Percentiles rank a stretch among this genome's conserved stretches.
Conservation (phyloP, 2,329 filamentous ascomycete species). For the Colletotrichum sidae region DNA sequence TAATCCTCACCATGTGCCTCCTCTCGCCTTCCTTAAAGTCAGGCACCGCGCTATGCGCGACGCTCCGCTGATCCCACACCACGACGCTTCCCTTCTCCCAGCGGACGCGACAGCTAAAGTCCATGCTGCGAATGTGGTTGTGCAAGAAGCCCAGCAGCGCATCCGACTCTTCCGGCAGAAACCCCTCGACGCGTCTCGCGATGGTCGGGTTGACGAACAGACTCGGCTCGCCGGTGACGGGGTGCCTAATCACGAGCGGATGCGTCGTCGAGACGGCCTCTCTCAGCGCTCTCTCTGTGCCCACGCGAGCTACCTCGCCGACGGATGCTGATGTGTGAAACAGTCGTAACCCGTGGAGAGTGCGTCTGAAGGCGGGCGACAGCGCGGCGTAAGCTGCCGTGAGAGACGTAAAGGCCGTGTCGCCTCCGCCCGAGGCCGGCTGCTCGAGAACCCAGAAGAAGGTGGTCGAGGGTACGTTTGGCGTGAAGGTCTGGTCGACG, state of each 20-base stretch:
- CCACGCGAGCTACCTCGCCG: constrained; percentile 45
- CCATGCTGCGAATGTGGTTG: constrained; percentile 45
- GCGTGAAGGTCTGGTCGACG: constrained; percentile 48
- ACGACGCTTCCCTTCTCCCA: constrained; percentile 47
- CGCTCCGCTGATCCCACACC: constrained; percentile 45
- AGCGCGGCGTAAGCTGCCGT: constrained; percentile 45
- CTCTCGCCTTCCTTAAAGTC: constrained; percentile 46
- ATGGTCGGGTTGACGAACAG: constrained; percentile 47
- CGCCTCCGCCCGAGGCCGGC: constrained; percentile 41
- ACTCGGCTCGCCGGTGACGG: constrained; percentile 42
- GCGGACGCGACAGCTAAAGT: constrained; percentile 44
- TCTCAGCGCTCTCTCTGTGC: constrained; percentile 42
- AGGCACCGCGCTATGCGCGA: constrained; percentile 44
- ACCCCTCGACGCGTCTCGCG: constrained; percentile 43
- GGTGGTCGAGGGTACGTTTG: constrained; percentile 46
- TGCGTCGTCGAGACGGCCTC: constrained; percentile 46
- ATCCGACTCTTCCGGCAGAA: constrained; percentile 46
- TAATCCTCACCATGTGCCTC: constrained; percentile 46
- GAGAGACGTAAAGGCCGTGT: constrained; percentile 46
- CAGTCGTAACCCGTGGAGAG: constrained; percentile 22
- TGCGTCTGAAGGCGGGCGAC: constrained; percentile 42
- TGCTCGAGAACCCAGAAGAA: constrained; percentile 49
- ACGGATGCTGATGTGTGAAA: constrained; percentile 43
- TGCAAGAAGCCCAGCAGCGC: constrained; percentile 44
- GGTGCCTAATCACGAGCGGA: constrained; percentile 44